Percentiles rank a stretch among this genome's conserved stretches.
phyloP scores from a whole-genome alignment of 2,329 filamentous ascomycete genomes.

The Cytospora chrysosperma region DNA sequence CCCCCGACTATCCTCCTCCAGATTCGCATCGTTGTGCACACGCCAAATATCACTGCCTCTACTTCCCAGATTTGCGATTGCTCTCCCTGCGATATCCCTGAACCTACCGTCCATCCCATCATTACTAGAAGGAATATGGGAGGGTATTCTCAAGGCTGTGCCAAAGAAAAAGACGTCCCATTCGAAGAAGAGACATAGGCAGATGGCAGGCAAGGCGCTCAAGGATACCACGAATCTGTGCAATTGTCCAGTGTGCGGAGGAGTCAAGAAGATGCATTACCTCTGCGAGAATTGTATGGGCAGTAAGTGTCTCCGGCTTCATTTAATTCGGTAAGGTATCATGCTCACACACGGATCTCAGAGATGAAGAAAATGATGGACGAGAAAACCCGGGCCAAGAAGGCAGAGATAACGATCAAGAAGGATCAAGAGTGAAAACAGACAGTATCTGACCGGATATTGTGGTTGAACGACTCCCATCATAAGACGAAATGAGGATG shows the following conservation, averaged over 20 bases:
- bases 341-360: constrained; percentile 14
- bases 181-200: constrained; percentile 88
- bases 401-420: constrained; percentile 14
- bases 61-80: constrained; percentile 54
- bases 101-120: constrained; percentile 60
- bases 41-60: constrained; percentile 47
- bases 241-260: constrained; percentile 85
- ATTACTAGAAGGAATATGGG: constrained; percentile 83
- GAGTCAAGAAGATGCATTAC: constrained; percentile 82
- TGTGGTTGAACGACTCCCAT: background rate
- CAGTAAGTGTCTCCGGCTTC: constrained; percentile 55
- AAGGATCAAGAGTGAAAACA: constrained; percentile 13
- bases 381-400: constrained; percentile 9
- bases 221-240: constrained; percentile 87
- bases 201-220: constrained; percentile 92
- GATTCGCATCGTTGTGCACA: constrained; percentile 44
- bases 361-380: constrained; percentile 24
- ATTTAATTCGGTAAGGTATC: background rate
- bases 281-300: constrained; percentile 84
- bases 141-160: constrained; percentile 85
- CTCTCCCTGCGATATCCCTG: constrained; percentile 60
- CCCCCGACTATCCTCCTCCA: constrained; percentile 50
- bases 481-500: background rate
- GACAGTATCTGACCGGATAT: background rate
- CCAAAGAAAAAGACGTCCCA: constrained; percentile 99